phyloP scores from a whole-genome alignment of 345 rosid species.

The Isatis tinctoria region DNA sequence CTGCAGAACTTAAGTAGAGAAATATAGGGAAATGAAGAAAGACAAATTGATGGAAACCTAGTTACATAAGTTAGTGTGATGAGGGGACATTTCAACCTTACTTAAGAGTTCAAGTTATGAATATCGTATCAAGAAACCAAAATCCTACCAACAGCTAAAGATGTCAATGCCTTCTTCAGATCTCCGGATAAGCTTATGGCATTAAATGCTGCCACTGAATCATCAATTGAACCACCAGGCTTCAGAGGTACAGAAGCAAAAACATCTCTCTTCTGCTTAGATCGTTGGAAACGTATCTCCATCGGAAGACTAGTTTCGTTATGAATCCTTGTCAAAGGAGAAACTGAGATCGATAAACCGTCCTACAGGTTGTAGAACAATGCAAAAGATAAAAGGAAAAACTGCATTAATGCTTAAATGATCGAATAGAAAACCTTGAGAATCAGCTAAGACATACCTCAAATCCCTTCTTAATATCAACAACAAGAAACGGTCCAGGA shows the following conservation, averaged over 20 bases:
- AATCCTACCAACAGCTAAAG: conserved; percentile 66
- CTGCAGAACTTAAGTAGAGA: conserved; percentile 3
- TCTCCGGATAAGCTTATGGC: conserved; percentile 72
- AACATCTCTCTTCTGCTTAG: conserved; percentile 50
- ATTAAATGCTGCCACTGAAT: conserved; percentile 73
- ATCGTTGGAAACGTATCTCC: conserved; percentile 77
- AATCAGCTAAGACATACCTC: conserved; percentile 50
- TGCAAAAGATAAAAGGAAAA: conserved; percentile 4
- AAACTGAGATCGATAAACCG: conserved; percentile 71
- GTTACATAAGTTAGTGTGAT: conserved; percentile 5
- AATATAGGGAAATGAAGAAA: conserved; percentile 8
- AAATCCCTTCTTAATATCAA: conserved; percentile 57
- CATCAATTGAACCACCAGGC: conserved; percentile 78
- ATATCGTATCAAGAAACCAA: conserved; percentile 18
- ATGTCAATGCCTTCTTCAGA: conserved; percentile 67
- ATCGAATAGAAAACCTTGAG: conserved; percentile 12
- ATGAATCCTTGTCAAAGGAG: conserved; percentile 80
- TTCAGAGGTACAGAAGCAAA: conserved; percentile 58
- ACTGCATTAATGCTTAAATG: conserved; percentile 3
- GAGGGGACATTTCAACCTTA: conserved; percentile 7
- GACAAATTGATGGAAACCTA: background rate
- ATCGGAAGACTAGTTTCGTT: conserved; percentile 73
- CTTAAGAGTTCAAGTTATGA: conserved; percentile 6
- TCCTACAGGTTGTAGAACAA: conserved; percentile 44
- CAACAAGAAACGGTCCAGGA: conserved; percentile 86